Base-by-base conservation (phyloP, 306 rosid species). In the Amphicarpaea edgeworthii region DNA sequence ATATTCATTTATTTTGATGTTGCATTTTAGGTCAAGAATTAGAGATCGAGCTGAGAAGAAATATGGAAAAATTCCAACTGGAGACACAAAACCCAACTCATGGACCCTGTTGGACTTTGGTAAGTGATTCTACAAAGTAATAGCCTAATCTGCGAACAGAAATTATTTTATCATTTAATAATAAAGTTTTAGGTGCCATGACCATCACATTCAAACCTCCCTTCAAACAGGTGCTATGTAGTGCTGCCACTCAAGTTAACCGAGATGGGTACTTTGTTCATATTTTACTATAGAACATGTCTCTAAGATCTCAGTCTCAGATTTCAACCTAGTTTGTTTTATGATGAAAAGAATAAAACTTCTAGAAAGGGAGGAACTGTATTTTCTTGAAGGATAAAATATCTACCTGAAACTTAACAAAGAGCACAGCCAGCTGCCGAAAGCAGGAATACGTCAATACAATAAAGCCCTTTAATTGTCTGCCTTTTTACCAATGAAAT, bases 51-150 rank as follows among this genome's bases (percentile, higher is more conserved):
- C 98, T 17, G 98, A 92, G 88, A 80, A 82, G 82, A 84, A 90
- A 82, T 94, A 91, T 77, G 97, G 96, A 81, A 94, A 80, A 85
- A 20, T 85, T 82, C 87, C 97, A 58, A 34, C 83, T 3, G 98
- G 98, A 59, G 95, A 94, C 73, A 24, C 89, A 15, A 92, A 92
- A 82, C 97, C 98, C 34, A 94, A 94, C 75, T 90, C 98, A 12
- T 94, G 98, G 98, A 94, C 97, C 64, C 78, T 94, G 71, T 84
- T 94, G 79, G 98, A 94, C 75, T 94, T 87, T 12, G 98, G 98
- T 90, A 68, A 74, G 92, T 67, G 50, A 50, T 73, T 55, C 38
- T 68, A 45, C 61, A 38, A 21, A 34, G 10, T 19, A 57, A 43
- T 72, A 62, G 76, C 41, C 47, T 66, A 19, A 73, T 26, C 34